A percentile compares a stretch with the other conserved stretches of the same genome.
phyloP scores from a whole-genome alignment of 2,329 filamentous ascomycete species.

The Fusarium caatingaense region DNA sequence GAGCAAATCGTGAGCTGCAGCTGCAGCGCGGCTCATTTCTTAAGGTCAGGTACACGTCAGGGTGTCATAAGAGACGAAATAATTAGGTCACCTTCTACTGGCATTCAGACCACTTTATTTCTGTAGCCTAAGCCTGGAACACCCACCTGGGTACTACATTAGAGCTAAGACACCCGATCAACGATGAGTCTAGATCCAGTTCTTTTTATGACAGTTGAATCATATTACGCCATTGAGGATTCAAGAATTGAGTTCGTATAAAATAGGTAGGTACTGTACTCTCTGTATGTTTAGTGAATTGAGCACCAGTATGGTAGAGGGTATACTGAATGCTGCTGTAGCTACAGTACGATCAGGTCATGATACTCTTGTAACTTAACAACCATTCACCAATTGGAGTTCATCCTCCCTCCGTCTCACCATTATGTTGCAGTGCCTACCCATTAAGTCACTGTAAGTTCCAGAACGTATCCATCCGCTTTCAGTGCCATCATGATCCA shows the following conservation, averaged over 20 bases:
- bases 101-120: too few species aligned
- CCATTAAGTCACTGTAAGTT: neutral
- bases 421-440: neutral
- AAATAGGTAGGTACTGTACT: neutral
- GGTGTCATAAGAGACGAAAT: too few species aligned
- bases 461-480: conserved; percentile 2
- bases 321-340: too few species aligned
- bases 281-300: neutral
- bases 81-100: too few species aligned
- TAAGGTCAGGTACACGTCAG: neutral
- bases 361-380: neutral
- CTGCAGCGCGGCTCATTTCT: conserved; percentile 29
- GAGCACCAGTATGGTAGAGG: neutral
- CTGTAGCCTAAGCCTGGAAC: too few species aligned
- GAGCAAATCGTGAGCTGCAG: conserved; percentile 16
- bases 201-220: neutral
- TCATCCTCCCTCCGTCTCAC: neutral
- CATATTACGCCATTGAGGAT: conserved; percentile 18
- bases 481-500: conserved; percentile 33
- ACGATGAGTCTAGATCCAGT: conserved; percentile 17
- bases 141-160: neutral
- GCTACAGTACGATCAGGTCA: neutral
- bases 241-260: neutral
- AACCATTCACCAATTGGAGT: neutral
- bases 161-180: conserved; percentile 7